These are phyloP conservation scores for Populus hybrid DNA, from an alignment of 441 rosid species.

Conservation along the genomic window DNA sequence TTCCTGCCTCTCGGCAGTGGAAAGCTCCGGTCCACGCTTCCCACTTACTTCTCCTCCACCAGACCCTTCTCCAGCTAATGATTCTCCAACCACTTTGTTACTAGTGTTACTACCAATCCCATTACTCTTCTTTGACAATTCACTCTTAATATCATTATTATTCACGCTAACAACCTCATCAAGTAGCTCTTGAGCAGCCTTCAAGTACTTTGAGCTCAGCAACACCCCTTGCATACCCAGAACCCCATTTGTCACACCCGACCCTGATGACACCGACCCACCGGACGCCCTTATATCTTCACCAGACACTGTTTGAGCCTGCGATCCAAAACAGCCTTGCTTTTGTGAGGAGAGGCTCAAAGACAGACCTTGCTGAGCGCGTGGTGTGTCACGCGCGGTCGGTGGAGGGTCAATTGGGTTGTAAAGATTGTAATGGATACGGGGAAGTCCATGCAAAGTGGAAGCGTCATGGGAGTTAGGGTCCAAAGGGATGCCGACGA, in stretches of 20 bases:
- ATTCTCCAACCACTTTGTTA: constrained; percentile 46
- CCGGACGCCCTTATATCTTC: constrained; percentile 56
- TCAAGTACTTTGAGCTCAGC: constrained; percentile 84
- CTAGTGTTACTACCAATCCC: constrained; percentile 26
- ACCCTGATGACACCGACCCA: constrained; percentile 62
- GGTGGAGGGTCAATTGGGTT: constrained; percentile 44
- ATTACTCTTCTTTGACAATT: constrained; percentile 39
- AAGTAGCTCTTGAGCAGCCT: constrained; percentile 87
- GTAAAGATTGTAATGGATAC: constrained; percentile 74
- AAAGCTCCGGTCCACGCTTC: constrained; percentile 54
- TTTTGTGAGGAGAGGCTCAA: constrained; percentile 87
- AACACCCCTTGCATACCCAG: constrained; percentile 59
- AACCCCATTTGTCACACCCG: constrained; percentile 68
- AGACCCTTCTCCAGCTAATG: constrained; percentile 51
- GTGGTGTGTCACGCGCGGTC: constrained; percentile 57
- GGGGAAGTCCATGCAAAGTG: constrained; percentile 63
- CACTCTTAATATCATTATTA: constrained; percentile 39
- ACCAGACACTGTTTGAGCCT: constrained; percentile 37
- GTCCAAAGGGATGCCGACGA: constrained; percentile 75
- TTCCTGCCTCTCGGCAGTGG: constrained; percentile 90
- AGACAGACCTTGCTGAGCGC: constrained; percentile 79
- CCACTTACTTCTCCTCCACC: constrained; percentile 43
- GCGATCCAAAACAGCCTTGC: constrained; percentile 45
- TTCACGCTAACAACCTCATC: constrained; percentile 91
- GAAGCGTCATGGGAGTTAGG: constrained; percentile 56